Conservation (phyloP, 768 basidiomycete species). For the Lanmaoa rubissima region DNA sequence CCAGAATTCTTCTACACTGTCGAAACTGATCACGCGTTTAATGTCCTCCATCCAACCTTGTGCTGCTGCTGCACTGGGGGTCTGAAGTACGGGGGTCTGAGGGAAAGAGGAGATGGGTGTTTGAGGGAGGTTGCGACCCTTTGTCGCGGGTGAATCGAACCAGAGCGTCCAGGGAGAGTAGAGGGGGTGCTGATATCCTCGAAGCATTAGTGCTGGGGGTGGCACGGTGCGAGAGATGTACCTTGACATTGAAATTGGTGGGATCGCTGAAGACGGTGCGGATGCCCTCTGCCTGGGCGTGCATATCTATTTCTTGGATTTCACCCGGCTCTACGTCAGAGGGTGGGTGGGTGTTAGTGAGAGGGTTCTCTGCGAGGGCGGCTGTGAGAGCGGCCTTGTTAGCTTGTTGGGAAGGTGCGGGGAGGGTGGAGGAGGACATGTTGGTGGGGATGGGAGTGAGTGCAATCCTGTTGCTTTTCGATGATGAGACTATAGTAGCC, state of each 20-base stretch:
- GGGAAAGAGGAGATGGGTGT: conserved; percentile 78
- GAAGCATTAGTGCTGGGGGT: not conserved
- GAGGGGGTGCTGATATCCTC: conserved; percentile 71
- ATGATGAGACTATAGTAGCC: not conserved
- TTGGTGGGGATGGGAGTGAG: not conserved
- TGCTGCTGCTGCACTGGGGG: conserved; percentile 70
- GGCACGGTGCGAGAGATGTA: conserved; percentile 30
- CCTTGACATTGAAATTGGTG: conserved; percentile 95
- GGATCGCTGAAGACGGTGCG: conserved; percentile 94
- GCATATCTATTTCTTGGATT: conserved; percentile 85
- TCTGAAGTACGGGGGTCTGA: conserved; percentile 69
- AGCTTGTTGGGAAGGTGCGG: conserved; percentile 69
- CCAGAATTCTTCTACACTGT: conserved; percentile 99
- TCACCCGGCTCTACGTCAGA: conserved; percentile 69
- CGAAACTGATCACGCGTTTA: conserved; percentile 92
- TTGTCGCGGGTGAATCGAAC: conserved; percentile 95
- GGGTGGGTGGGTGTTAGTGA: not conserved
- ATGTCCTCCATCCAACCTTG: conserved; percentile 99
- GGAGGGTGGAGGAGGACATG: conserved; percentile 45
- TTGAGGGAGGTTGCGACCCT: conserved; percentile 85
- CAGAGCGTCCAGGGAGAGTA: conserved; percentile 96
- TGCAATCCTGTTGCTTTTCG: conserved; percentile 4
- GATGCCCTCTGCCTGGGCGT: conserved; percentile 77
- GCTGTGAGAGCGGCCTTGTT: conserved; percentile 76
- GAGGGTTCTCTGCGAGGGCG: conserved; percentile 61